Conservation (phyloP, 805 yeast species). For the Ogataea degrootiae region DNA sequence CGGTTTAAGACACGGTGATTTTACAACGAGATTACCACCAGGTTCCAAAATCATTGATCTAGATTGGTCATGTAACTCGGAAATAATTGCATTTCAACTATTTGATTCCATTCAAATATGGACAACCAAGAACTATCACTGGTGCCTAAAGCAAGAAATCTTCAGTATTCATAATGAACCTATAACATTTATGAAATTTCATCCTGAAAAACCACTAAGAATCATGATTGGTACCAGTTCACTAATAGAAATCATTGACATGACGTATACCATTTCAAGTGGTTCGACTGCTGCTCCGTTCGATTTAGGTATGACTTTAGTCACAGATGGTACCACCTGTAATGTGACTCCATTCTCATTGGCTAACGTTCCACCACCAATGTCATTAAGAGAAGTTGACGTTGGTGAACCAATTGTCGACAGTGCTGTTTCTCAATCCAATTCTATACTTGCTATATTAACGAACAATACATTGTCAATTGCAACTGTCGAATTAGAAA, state of each 20-base stretch:
- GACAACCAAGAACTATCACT: slow-evolving; percentile 90
- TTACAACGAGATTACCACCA: slow-evolving; percentile 59
- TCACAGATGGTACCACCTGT: slow-evolving; percentile 69
- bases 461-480: slow-evolving; percentile 42
- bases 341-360: slow-evolving; percentile 76
- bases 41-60: slow-evolving; percentile 45
- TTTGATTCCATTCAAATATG: slow-evolving; percentile 70
- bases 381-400: slow-evolving; percentile 63
- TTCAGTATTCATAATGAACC: slow-evolving; percentile 27
- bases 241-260: slow-evolving; percentile 58
- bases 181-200: slow-evolving; percentile 60
- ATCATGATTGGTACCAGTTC: slow-evolving; percentile 57
- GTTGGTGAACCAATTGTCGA: slow-evolving; percentile 53
- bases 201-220: slow-evolving; percentile 81
- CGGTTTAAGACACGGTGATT: slow-evolving; percentile 88
- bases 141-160: slow-evolving; percentile 89
- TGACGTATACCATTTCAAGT: slow-evolving; percentile 53
- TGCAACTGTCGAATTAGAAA: slow-evolving; percentile 41
- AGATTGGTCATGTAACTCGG: slow-evolving; percentile 80
- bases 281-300: slow-evolving; percentile 68
- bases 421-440: slow-evolving; percentile 58
- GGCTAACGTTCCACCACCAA: slow-evolving; percentile 95
- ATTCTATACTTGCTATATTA: slow-evolving; percentile 54
- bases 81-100: slow-evolving; percentile 67
- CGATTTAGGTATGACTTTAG: slow-evolving; percentile 76